Evolutionary conservation across 2,329 filamentous ascomycete genomes (phyloP).

Genomic region (Fusarium sp.): DNA sequence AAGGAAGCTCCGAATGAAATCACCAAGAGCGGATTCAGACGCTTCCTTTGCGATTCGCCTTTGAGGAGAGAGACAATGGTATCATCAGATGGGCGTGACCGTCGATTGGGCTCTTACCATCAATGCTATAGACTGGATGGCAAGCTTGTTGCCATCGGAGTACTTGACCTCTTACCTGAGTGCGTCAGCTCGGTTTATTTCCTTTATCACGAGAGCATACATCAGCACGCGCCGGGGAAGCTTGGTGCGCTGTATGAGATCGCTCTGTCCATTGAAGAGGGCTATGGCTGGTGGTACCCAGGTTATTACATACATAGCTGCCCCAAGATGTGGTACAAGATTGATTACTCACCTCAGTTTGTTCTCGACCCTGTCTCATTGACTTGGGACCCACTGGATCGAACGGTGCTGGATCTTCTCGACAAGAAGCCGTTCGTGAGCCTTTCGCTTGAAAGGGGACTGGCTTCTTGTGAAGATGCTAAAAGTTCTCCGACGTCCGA

Average conservation of each 20-base stretch:
- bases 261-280: slow-evolving; percentile 74
- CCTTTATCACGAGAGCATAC: slow-evolving; percentile 81
- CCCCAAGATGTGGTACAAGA: slow-evolving; percentile 88
- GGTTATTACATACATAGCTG: slow-evolving; percentile 87
- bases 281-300: slow-evolving; percentile 83
- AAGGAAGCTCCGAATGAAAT: slow-evolving; percentile 73
- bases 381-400: slow-evolving; percentile 71
- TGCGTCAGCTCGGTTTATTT: slow-evolving; percentile 88
- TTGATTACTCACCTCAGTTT: slow-evolving; percentile 80
- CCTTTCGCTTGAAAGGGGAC: slow-evolving; percentile 55
- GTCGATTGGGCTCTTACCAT: slow-evolving; percentile 79
- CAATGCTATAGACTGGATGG: slow-evolving; percentile 86
- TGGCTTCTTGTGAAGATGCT: neutral
- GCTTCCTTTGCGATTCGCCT: slow-evolving; percentile 81
- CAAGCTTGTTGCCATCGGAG: slow-evolving; percentile 79
- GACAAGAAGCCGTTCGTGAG: slow-evolving; percentile 70
- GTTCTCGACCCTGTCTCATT: slow-evolving; percentile 78
- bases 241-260: slow-evolving; percentile 81
- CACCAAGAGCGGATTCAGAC: slow-evolving; percentile 71
- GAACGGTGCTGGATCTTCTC: slow-evolving; percentile 62
- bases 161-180: slow-evolving; percentile 81
- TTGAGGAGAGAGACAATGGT: slow-evolving; percentile 63
- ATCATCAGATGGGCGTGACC: slow-evolving; percentile 63
- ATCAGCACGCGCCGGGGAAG: slow-evolving; percentile 79
- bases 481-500: neutral